These are phyloP conservation scores for Knufia fluminis DNA, from an alignment of 2,329 filamentous ascomycete genomes.

Conservation along the genomic window DNA sequence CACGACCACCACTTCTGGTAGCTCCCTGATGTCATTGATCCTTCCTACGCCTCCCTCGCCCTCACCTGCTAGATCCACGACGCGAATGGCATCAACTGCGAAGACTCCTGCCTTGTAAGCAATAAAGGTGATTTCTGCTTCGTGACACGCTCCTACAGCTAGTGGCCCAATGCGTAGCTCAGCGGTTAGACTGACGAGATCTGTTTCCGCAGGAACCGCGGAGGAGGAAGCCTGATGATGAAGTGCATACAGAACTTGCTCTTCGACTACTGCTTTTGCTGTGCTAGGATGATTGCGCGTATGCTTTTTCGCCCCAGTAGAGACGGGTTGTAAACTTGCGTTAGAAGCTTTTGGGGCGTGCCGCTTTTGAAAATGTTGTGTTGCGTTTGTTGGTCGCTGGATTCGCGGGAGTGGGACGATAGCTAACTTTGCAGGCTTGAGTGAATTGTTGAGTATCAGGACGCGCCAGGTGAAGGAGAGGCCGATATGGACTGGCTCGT, in stretches of 20 bases:
- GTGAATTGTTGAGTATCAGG: slow-evolving; percentile 51
- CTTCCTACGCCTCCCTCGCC: slow-evolving; percentile 18
- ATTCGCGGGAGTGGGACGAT: slow-evolving; percentile 41
- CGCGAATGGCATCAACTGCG: slow-evolving; percentile 24
- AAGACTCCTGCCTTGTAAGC: slow-evolving; percentile 25
- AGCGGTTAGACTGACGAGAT: slow-evolving; percentile 48
- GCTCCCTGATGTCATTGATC: slow-evolving; percentile 17
- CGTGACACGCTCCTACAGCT: slow-evolving; percentile 37
- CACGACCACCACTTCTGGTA: slow-evolving; percentile 19
- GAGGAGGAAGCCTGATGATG: slow-evolving; percentile 27
- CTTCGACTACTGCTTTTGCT: slow-evolving; percentile 47
- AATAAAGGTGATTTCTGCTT: slow-evolving; percentile 42
- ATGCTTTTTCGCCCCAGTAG: slow-evolving; percentile 15
- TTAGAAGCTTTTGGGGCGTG: slow-evolving; percentile 38
- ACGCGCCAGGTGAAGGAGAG: slow-evolving; percentile 47
- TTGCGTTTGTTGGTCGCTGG: slow-evolving; percentile 24
- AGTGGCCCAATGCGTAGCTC: slow-evolving; percentile 43
- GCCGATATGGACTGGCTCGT: slow-evolving; percentile 38
- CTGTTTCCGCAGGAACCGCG: slow-evolving; percentile 39
- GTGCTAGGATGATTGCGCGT: slow-evolving; percentile 23
- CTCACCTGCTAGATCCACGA: slow-evolving; percentile 20
- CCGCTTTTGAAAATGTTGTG: slow-evolving; percentile 22
- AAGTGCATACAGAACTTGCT: slow-evolving; percentile 47
- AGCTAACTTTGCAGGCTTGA: slow-evolving; percentile 44
- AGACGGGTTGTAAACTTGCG: slow-evolving; percentile 30